Conservation (phyloP, 495 filamentous ascomycete species). For the Cladorrhinum samala region DNA sequence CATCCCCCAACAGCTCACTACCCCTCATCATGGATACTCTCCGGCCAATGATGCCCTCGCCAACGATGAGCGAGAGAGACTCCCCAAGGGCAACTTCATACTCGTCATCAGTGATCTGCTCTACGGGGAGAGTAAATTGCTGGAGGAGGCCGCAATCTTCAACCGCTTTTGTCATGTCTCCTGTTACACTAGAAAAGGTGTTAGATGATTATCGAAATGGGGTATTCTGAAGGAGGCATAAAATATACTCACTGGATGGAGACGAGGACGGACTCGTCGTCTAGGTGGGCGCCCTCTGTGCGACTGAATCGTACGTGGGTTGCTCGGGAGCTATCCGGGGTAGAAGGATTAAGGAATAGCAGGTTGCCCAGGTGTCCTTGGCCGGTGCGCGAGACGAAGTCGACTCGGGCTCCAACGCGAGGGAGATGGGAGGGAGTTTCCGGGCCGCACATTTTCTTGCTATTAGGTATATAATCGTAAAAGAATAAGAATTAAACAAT, state of each 20-base stretch:
- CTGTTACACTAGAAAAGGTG: conserved; percentile 25
- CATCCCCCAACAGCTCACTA: conserved; percentile 32
- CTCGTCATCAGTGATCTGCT: background rate
- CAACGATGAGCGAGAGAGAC: conserved; percentile 35
- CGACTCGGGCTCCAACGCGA: conserved; percentile 25
- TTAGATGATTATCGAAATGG: background rate
- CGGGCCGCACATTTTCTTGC: conserved; percentile 25
- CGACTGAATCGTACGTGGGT: conserved; percentile 25
- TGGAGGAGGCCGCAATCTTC: conserved; percentile 30
- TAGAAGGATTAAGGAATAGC: conserved; percentile 26
- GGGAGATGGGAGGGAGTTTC: conserved; percentile 21
- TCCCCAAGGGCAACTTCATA: conserved; percentile 28
- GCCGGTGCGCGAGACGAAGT: conserved; percentile 16
- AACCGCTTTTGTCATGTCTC: conserved; percentile 30
- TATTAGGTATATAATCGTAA: background rate
- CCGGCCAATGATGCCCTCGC: conserved; percentile 43
- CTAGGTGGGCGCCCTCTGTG: background rate
- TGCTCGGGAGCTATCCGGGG: conserved; percentile 19
- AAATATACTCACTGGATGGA: conserved; percentile 27
- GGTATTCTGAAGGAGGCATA: background rate
- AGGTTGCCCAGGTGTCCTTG: conserved; percentile 21
- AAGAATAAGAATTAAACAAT: background rate
- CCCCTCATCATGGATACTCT: conserved; percentile 35
- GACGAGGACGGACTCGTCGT: conserved; percentile 17
- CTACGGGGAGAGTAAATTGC: conserved; percentile 23